Percentiles rank a stretch among this genome's conserved stretches.
Evolutionary conservation across 164 flowering plant genomes (phyloP).

Genomic region (Annona squamosa): DNA sequence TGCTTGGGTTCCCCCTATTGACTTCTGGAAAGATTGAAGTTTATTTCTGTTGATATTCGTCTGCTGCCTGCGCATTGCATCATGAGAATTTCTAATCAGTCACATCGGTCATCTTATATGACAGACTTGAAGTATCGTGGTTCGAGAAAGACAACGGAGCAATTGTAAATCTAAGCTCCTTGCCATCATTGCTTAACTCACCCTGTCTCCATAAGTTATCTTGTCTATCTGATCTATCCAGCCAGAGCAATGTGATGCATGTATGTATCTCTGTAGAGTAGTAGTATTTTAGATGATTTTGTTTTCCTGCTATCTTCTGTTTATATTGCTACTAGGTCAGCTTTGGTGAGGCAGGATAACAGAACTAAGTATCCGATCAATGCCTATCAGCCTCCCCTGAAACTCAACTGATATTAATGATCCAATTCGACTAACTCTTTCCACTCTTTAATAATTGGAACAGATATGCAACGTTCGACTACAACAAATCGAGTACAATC

Average conservation of each 20-base stretch:
- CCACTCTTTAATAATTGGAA: not conserved
- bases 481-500: constrained; percentile 52
- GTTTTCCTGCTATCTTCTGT: no score
- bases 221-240: constrained; percentile 48
- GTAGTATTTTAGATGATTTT: not conserved
- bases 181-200: constrained; percentile 80
- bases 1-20: not conserved
- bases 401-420: no score
- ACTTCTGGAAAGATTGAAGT: not conserved
- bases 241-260: constrained; percentile 30
- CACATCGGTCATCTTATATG: constrained; percentile 12
- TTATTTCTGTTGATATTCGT: not conserved
- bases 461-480: constrained; percentile 75
- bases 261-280: constrained; percentile 28
- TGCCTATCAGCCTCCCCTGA: no score
- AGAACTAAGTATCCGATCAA: no score
- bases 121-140: constrained; percentile 79
- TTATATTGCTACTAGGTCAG: not conserved
- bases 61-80: not conserved
- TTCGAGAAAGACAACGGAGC: constrained; percentile 58
- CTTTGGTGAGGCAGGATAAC: no score
- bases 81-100: not conserved
- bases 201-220: constrained; percentile 68
- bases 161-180: constrained; percentile 70
- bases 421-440: not conserved